Conservation (phyloP, 495 filamentous ascomycete genomes). For the Echria macrotheca region DNA sequence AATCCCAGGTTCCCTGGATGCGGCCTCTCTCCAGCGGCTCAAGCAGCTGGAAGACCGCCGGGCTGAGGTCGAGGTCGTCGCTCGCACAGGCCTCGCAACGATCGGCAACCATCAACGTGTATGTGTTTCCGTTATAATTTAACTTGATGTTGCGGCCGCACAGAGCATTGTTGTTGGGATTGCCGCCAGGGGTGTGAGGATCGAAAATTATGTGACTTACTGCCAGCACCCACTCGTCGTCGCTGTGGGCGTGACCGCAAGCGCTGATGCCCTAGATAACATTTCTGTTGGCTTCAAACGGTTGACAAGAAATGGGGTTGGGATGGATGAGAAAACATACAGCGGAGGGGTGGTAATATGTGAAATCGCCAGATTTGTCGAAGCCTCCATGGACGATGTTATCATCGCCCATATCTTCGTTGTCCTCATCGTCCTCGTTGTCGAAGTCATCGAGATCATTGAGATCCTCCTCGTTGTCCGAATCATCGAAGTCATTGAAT, state of each 20-base stretch:
- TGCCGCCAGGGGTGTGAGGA: constrained; percentile 22
- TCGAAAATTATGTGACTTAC: constrained; percentile 31
- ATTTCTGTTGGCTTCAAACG: too few species aligned
- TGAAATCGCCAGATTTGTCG: too few species aligned
- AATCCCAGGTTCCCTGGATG: constrained; percentile 33
- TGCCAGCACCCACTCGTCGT: constrained; percentile 40
- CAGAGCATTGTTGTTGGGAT: constrained; percentile 30
- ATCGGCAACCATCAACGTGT: constrained; percentile 29
- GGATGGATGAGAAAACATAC: too few species aligned
- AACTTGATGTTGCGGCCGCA: constrained; percentile 25
- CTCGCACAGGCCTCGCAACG: constrained; percentile 10
- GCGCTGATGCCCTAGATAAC: constrained; percentile 49
- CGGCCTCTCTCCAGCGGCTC: constrained; percentile 21
- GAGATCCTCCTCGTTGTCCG: too few species aligned
- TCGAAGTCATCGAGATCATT: too few species aligned
- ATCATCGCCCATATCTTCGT: too few species aligned
- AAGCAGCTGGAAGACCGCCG: constrained; percentile 14
- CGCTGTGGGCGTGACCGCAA: constrained; percentile 25
- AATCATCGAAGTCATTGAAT: too few species aligned
- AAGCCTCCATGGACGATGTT: too few species aligned
- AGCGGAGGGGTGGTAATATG: too few species aligned
- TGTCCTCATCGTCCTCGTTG: too few species aligned
- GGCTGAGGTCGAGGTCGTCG: constrained; percentile 17
- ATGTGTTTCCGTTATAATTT: constrained; percentile 21
- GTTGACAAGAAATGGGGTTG: too few species aligned